Conservation (phyloP, 305 asterid species). For the Nicotiana rustica region DNA sequence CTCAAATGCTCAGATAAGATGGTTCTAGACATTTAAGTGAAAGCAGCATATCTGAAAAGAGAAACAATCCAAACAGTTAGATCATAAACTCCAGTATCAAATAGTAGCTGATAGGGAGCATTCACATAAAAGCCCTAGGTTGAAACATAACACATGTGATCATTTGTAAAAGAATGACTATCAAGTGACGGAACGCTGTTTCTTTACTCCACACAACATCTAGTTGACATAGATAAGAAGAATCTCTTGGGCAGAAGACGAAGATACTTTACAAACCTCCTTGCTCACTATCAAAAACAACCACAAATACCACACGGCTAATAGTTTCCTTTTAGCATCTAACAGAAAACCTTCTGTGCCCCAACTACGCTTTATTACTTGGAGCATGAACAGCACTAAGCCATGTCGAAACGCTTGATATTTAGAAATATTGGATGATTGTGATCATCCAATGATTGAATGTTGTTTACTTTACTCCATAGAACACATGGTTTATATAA, state of each 20-base stretch:
- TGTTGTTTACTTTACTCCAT: not conserved
- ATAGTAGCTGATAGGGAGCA: not conserved
- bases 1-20: not conserved
- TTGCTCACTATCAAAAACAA: not conserved
- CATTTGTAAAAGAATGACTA: not conserved
- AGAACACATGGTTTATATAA: not conserved
- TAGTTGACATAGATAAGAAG: not conserved
- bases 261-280: not conserved
- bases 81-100: not conserved
- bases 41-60: not conserved
- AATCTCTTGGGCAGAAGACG: not conserved
- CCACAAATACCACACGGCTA: constrained; percentile 5
- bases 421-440: not conserved
- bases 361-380: not conserved
- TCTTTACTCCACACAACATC: not conserved
- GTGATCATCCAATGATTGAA: not conserved
- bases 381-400: constrained; percentile 2
- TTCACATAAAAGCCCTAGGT: not conserved
- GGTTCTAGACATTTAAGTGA: not conserved
- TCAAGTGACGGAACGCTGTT: not conserved
- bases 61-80: not conserved
- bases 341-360: not conserved
- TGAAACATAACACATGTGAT: not conserved
- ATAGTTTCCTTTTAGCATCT: not conserved
- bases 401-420: not conserved